These are phyloP conservation scores for Saccharomyces kudriavzevii DNA, from an alignment of 805 yeast genomes.

Conservation along the genomic window DNA sequence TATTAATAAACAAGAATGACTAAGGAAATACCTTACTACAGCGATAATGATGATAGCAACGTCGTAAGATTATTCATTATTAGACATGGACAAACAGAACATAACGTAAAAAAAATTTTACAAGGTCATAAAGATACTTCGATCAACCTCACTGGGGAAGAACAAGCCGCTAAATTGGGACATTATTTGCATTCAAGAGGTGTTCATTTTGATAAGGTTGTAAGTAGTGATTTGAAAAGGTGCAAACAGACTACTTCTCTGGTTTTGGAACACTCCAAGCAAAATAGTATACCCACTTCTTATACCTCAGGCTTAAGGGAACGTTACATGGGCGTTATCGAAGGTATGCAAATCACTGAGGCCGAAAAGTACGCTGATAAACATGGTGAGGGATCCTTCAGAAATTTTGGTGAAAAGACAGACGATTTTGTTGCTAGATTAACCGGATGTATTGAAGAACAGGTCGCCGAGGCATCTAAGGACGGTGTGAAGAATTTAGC, in stretches of 20 bases:
- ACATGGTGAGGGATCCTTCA: constrained; percentile 48
- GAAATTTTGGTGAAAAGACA: constrained; percentile 58
- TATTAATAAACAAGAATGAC: constrained; percentile 10
- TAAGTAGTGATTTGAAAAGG: constrained; percentile 39
- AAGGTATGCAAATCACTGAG: constrained; percentile 63
- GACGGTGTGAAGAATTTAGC: constrained; percentile 40
- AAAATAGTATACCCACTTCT: constrained; percentile 17
- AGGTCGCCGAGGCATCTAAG: constrained; percentile 32
- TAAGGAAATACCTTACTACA: constrained; percentile 11
- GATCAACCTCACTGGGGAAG: constrained; percentile 51
- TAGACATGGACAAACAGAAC: constrained; percentile 81
- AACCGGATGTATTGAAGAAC: constrained; percentile 36
- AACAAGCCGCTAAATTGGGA: constrained; percentile 56
- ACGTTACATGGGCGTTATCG: constrained; percentile 68
- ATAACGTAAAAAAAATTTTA: constrained; percentile 56
- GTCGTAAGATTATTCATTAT: constrained; percentile 50
- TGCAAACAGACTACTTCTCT: constrained; percentile 51
- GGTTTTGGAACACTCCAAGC: constrained; percentile 29
- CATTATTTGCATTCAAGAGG: constrained; percentile 27
- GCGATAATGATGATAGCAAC: constrained; percentile 30
- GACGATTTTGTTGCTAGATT: constrained; percentile 43
- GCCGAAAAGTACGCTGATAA: constrained; percentile 45
- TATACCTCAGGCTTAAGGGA: constrained; percentile 51
- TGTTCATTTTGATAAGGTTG: constrained; percentile 30
- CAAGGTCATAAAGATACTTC: constrained; percentile 73